These are phyloP conservation scores for Corchorus capsularis DNA, from an alignment of 345 rosid genomes.

Conservation along the genomic window DNA sequence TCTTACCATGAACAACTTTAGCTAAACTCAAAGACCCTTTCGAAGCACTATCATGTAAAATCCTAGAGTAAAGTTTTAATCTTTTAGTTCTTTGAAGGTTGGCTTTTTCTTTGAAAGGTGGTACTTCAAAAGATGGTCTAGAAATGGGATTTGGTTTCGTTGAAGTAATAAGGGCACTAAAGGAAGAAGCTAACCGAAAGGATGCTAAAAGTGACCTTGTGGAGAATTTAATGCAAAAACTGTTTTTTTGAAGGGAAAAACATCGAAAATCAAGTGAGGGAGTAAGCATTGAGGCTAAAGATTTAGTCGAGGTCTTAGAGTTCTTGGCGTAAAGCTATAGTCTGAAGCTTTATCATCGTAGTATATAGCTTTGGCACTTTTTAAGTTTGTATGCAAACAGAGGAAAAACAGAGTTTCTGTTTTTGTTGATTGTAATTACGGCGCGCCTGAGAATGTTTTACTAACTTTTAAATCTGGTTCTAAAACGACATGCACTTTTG, in stretches of 20 bases:
- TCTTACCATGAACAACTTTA: conserved; percentile 33
- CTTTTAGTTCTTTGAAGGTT: conserved; percentile 3
- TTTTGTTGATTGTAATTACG: neutral
- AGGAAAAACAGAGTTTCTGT: neutral
- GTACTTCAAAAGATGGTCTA: neutral
- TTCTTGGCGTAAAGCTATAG: neutral
- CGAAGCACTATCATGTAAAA: conserved; percentile 42
- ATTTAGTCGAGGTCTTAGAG: neutral
- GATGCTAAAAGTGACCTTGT: neutral
- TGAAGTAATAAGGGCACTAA: neutral
- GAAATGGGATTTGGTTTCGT: neutral
- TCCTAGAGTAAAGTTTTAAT: conserved; percentile 28
- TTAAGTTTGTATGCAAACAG: neutral
- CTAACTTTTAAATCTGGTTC: no score
- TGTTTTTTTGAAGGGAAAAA: neutral
- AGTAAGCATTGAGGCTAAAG: conserved; percentile 5
- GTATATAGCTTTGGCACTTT: neutral
- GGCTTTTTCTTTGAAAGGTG: neutral
- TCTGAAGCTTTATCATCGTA: neutral
- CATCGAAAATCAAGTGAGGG: conserved; percentile 2
- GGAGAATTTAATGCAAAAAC: neutral
- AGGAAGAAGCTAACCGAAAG: neutral
- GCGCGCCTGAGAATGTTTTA: neutral
- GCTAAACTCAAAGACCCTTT: conserved; percentile 34
- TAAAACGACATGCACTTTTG: neutral